Base-by-base conservation (phyloP, 2,329 filamentous ascomycete species). In the Neonectria ditissima region DNA sequence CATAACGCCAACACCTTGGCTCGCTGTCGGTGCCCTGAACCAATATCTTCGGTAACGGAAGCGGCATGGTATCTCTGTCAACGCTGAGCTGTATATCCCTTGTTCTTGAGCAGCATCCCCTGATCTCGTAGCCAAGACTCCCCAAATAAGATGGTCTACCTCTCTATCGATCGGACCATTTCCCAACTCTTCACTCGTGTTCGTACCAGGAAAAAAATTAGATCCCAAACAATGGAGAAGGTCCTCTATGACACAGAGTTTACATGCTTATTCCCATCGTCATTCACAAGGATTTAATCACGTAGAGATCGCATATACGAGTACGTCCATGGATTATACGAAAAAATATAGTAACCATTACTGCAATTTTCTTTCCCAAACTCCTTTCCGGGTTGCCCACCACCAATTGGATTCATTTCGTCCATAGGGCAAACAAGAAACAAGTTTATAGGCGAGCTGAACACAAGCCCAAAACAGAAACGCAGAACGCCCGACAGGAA, bases 401-500 rank as follows among this genome's bases (percentile, higher is more conserved):
- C 55, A 34, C 54, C 48, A 44, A 30, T 39, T 34, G 39, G 48
- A 57, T 52, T 44, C 48, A 32, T 59, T 65, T 39, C 54, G 24
- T 62, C 37, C 48, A 47, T 22, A 13, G 48, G 55, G 55, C 56
- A 57, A 22, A 61, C 56, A 55, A 54, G 39, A 61, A 52, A 16
- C 32, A 43, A 43, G 28, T 48, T 55, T 41, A 55, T 37, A 41
- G 48, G 53, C 45, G 45, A 52, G 59, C 30, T 41, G 13, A 59
- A 50, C 37, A 44, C 44, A 54, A 55, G 56, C 34, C 56, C 37
- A 54, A 60, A 57, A 55, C 53, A 53, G 24, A 43, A 56, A 60
- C 47, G 55, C 57, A 53, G 26, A 48, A 55, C 58, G 62, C 52
- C 52, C 53, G n/a, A 52, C 30, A 32, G 37, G 50, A 39, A 24